phyloP scores from a whole-genome alignment of 768 basidiomycete species.

The Lentinula aciculospora region DNA sequence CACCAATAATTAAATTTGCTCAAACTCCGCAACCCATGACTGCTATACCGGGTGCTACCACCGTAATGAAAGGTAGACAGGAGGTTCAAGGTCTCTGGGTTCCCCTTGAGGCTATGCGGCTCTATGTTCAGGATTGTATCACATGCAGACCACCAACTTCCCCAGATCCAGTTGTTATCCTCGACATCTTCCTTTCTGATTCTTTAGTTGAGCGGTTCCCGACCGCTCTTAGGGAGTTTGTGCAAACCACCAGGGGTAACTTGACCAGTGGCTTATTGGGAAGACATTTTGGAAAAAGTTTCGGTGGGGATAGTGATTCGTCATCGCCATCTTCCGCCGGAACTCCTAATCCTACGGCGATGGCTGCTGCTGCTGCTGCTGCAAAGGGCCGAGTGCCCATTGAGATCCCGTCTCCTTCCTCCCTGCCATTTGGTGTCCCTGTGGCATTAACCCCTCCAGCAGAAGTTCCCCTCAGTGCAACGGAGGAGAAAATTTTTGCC shows the following conservation, averaged over 20 bases:
- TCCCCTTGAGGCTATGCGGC: slow-evolving; percentile 51
- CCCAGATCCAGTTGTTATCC: slow-evolving; percentile 21
- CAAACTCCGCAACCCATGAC: slow-evolving; percentile 30
- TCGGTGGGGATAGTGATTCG: background rate
- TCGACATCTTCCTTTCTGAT: slow-evolving; percentile 58
- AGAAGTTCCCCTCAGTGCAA: slow-evolving; percentile 57
- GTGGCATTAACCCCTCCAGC: slow-evolving; percentile 8
- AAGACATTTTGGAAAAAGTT: slow-evolving; percentile 39
- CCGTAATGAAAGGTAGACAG: slow-evolving; percentile 47
- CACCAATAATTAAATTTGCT: slow-evolving; percentile 46
- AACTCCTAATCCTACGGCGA: background rate
- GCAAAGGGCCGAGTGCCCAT: background rate
- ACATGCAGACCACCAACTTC: slow-evolving; percentile 25
- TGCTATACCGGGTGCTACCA: slow-evolving; percentile 40
- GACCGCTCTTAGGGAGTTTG: slow-evolving; percentile 51
- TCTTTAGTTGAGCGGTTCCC: slow-evolving; percentile 61
- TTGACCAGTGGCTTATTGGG: background rate
- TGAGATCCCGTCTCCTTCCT: background rate
- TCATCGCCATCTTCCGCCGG: background rate
- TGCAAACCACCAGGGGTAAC: slow-evolving; percentile 30
- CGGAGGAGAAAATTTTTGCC: slow-evolving; percentile 68
- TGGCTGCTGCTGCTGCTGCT: slow-evolving; percentile 1
- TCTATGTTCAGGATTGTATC: slow-evolving; percentile 35
- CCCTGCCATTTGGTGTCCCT: background rate
- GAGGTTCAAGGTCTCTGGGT: slow-evolving; percentile 64